phyloP scores from a whole-genome alignment of 169 alveolate genomes.

The Eimeria brunetti region DNA sequence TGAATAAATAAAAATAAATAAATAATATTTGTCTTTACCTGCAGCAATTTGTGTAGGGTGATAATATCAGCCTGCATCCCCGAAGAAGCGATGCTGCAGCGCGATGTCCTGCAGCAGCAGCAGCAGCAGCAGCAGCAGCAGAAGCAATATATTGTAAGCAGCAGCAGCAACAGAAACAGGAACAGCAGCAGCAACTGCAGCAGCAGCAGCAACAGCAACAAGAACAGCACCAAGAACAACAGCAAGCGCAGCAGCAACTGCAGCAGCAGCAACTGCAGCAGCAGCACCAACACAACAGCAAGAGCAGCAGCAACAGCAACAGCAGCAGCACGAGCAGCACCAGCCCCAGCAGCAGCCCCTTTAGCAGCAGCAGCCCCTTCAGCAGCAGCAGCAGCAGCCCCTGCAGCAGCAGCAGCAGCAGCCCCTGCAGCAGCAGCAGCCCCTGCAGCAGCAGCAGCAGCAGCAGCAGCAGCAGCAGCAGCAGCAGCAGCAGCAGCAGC shows the following conservation, averaged over 20 bases:
- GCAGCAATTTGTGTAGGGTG: slow-evolving; percentile 76
- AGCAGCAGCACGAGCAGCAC: neutral
- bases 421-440: neutral
- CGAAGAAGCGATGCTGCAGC: slow-evolving; percentile 75
- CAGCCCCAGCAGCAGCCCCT: no score
- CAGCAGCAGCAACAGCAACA: neutral
- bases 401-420: neutral
- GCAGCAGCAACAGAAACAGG: neutral
- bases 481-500: neutral
- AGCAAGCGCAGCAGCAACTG: neutral
- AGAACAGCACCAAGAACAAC: neutral
- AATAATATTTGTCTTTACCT: slow-evolving; percentile 31
- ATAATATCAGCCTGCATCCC: slow-evolving; percentile 83
- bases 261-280: neutral
- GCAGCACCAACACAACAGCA: no score
- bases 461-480: neutral
- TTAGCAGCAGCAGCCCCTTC: no score
- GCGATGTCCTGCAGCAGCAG: slow-evolving; percentile 75
- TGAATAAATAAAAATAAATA: neutral
- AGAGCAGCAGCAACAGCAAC: neutral
- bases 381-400: neutral
- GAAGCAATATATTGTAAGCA: neutral
- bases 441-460: neutral
- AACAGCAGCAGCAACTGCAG: neutral
- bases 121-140: slow-evolving; percentile 28